Evolutionary conservation across 2,329 filamentous ascomycete species (phyloP).

Genomic region (Fusarium sp.): DNA sequence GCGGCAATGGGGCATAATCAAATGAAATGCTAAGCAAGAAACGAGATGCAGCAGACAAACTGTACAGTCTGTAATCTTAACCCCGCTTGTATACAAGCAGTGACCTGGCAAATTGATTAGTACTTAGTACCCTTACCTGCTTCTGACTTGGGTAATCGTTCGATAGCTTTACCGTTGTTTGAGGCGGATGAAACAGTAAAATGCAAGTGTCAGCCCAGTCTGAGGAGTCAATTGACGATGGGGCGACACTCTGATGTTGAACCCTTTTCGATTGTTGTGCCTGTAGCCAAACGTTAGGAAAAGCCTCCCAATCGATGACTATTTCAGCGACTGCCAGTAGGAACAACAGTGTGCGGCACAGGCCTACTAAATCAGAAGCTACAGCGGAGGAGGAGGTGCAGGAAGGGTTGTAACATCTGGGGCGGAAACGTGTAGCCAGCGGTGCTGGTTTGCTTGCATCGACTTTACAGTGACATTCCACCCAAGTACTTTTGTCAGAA

Average conservation of each 20-base stretch:
- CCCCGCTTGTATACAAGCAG: neutral
- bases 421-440: slow-evolving; percentile 3
- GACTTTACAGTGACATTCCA: neutral
- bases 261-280: neutral
- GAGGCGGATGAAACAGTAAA: neutral
- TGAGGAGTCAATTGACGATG: slow-evolving; percentile 3
- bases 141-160: neutral
- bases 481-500: neutral
- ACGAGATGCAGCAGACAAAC: neutral
- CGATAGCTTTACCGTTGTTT: neutral
- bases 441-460: neutral
- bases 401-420: neutral
- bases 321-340: neutral
- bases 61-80: neutral
- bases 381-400: neutral
- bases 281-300: neutral
- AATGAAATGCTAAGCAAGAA: neutral
- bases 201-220: slow-evolving; percentile 34
- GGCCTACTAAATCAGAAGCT: neutral
- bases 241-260: neutral
- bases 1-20: neutral
- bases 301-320: neutral
- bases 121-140: neutral
- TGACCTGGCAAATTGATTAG: neutral
- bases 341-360: slow-evolving; percentile 13